These are phyloP conservation scores for Mycosphaerella sp. DNA, from an alignment of 2,329 filamentous ascomycete species.

Conservation along the genomic window DNA sequence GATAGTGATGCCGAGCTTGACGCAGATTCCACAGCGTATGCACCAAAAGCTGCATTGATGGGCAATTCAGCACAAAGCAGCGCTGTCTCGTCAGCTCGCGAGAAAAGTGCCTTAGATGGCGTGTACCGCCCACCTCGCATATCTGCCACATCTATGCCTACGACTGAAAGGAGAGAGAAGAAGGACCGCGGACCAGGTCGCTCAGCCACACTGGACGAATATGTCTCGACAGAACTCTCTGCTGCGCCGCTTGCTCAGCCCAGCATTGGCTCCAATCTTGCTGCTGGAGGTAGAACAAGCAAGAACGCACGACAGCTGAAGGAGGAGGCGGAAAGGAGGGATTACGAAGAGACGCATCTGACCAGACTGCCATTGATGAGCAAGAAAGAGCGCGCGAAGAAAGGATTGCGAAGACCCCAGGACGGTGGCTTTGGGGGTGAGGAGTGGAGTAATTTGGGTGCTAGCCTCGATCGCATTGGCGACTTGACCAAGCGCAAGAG, in stretches of 20 bases:
- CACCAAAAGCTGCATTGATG: slow-evolving; percentile 49
- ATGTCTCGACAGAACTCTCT: slow-evolving; percentile 77
- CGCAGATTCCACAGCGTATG: slow-evolving; percentile 56
- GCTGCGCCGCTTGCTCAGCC: slow-evolving; percentile 74
- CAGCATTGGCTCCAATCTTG: slow-evolving; percentile 84
- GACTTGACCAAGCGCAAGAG: slow-evolving; percentile 67
- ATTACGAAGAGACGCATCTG: slow-evolving; percentile 92
- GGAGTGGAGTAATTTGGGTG: slow-evolving; percentile 81
- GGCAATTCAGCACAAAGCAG: slow-evolving; percentile 24
- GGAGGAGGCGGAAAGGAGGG: slow-evolving; percentile 68
- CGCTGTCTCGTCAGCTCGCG: slow-evolving; percentile 28
- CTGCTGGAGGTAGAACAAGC: slow-evolving; percentile 64
- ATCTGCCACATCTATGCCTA: slow-evolving; percentile 69
- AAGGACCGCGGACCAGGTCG: slow-evolving; percentile 59
- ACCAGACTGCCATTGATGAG: slow-evolving; percentile 75
- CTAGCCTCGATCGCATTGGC: slow-evolving; percentile 81
- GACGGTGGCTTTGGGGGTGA: slow-evolving; percentile 74
- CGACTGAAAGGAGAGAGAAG: slow-evolving; percentile 49
- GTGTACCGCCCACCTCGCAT: slow-evolving; percentile 87
- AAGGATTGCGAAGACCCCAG: slow-evolving; percentile 40
- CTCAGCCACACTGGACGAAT: slow-evolving; percentile 86
- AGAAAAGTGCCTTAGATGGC: slow-evolving; percentile 47
- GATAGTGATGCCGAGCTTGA: slow-evolving; percentile 36
- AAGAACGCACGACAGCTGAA: slow-evolving; percentile 71
- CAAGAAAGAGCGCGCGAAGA: slow-evolving; percentile 75